A percentile compares a stretch with the other conserved stretches of the same genome.
These are phyloP conservation scores for Diaporthe aspalathi DNA, from an alignment of 2,329 filamentous ascomycete species.

Conservation along the genomic window DNA sequence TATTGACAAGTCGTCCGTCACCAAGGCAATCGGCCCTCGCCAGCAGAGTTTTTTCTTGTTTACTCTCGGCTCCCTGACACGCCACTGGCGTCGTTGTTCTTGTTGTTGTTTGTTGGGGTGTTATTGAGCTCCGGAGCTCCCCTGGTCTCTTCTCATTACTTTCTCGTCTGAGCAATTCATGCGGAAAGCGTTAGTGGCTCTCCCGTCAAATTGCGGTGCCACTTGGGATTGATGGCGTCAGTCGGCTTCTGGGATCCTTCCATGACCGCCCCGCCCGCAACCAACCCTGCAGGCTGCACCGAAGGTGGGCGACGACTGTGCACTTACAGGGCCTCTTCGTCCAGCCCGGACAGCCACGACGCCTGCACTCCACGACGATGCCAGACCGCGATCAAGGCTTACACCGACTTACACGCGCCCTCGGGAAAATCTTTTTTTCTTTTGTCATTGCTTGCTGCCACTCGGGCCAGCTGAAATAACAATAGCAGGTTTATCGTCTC, in stretches of 20 bases:
- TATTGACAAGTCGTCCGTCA: not conserved
- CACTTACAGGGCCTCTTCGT: slow-evolving; percentile 16
- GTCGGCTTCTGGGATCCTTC: slow-evolving; percentile 31
- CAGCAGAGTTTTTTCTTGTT: slow-evolving; percentile 12
- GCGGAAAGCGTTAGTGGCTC: slow-evolving; percentile 41
- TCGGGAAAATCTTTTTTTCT: slow-evolving; percentile 2
- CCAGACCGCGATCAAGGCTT: slow-evolving; percentile 30
- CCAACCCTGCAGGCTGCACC: not conserved
- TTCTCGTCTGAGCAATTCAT: slow-evolving; percentile 39
- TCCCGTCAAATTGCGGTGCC: slow-evolving; percentile 42
- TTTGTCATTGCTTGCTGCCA: not conserved
- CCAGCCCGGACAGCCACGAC: slow-evolving; percentile 17
- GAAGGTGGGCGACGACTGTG: slow-evolving; percentile 5
- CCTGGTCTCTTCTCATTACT: slow-evolving; percentile 29
- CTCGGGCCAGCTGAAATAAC: not conserved
- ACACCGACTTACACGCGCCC: slow-evolving; percentile 35
- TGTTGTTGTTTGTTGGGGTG: too few species aligned
- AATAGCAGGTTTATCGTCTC: not conserved
- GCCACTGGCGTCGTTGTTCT: slow-evolving; percentile 19
- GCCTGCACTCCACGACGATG: slow-evolving; percentile 14
- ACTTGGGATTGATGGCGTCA: slow-evolving; percentile 40
- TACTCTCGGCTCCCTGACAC: slow-evolving; percentile 19
- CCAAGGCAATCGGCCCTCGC: slow-evolving; percentile 14
- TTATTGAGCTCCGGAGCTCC: slow-evolving; percentile 32
- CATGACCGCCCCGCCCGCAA: slow-evolving; percentile 29